Percentiles rank a stretch among this genome's conserved stretches.
Conservation (phyloP, 805 yeast genomes). For the Metschnikowia koreensis region DNA sequence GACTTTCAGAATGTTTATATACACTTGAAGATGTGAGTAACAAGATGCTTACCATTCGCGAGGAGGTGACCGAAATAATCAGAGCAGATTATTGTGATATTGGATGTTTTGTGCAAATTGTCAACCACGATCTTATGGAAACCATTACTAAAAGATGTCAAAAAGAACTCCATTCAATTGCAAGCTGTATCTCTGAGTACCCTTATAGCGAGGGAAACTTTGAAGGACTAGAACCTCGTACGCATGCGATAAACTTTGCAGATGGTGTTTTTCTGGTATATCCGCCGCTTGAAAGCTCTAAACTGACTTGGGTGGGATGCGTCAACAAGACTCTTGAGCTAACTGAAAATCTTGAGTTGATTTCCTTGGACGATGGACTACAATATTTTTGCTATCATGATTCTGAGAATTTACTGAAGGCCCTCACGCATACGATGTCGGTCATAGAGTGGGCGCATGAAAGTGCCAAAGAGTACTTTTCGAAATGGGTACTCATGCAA, state of each 20-base stretch:
- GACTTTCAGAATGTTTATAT: constrained; percentile 6
- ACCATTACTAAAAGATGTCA: constrained; percentile 22
- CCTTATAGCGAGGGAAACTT: background rate
- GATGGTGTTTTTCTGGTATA: constrained; percentile 34
- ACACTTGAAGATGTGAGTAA: background rate
- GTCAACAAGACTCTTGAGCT: constrained; percentile 19
- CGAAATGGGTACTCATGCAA: constrained; percentile 55
- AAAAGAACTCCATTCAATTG: background rate
- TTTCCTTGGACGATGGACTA: constrained; percentile 1
- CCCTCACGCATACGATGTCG: background rate
- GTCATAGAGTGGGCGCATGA: background rate
- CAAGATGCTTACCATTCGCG: constrained; percentile 4
- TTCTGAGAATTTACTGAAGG: background rate
- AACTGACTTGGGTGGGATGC: constrained; percentile 24
- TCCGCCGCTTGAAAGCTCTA: constrained; percentile 43
- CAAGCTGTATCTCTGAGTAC: background rate
- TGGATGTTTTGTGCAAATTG: constrained; percentile 19
- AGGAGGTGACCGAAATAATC: constrained; percentile 3
- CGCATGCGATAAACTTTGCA: constrained; percentile 27
- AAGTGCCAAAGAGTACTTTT: background rate
- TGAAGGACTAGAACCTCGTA: background rate
- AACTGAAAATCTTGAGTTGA: constrained; percentile 16
- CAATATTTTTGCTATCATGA: background rate
- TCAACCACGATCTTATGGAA: constrained; percentile 26
- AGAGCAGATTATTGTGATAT: constrained; percentile 20